Evolutionary conservation across 2,329 filamentous ascomycete species (phyloP).

Genomic region (Aspergillus fumigatus): DNA sequence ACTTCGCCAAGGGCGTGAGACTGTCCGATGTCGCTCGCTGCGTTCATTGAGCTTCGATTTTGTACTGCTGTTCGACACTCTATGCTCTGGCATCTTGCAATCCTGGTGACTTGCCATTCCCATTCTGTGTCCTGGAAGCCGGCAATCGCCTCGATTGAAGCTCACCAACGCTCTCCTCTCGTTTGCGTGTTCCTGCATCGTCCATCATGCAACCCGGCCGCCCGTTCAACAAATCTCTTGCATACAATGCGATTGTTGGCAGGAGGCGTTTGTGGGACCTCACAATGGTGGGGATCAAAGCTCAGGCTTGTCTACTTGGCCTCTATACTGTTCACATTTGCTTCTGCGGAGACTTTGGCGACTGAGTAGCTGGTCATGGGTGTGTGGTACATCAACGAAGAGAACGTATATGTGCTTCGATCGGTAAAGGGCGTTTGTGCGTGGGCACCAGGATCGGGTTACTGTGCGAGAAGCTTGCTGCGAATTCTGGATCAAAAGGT

Average conservation of each 20-base stretch:
- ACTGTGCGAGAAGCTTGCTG: constrained; percentile 5
- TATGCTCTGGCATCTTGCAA: background rate
- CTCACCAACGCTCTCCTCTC: constrained; percentile 7
- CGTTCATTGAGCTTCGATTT: constrained; percentile 10
- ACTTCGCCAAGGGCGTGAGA: constrained; percentile 11
- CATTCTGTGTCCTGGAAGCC: background rate
- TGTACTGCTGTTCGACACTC: constrained; percentile 13
- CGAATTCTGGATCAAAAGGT: constrained; percentile 4
- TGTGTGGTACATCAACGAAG: constrained; percentile 13
- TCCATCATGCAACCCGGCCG: constrained; percentile 1
- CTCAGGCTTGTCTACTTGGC: constrained; percentile 72
- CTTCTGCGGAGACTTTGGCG: constrained; percentile 3
- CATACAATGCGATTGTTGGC: constrained; percentile 7
- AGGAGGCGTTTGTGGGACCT: constrained; percentile 60
- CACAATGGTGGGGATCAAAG: constrained; percentile 93
- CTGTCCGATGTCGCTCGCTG: constrained; percentile 6
- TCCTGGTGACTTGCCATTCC: background rate
- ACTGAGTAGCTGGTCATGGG: constrained; percentile 6
- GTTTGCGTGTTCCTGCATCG: constrained; percentile 5
- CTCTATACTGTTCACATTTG: constrained; percentile 12
- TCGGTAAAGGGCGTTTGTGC: constrained; percentile 8
- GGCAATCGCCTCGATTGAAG: constrained; percentile 1
- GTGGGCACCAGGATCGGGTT: constrained; percentile 6
- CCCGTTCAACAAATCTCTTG: background rate
- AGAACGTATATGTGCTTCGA: constrained; percentile 9